phyloP scores from a whole-genome alignment of 352 stramenopile species.

The Phytophthora lateralis region DNA sequence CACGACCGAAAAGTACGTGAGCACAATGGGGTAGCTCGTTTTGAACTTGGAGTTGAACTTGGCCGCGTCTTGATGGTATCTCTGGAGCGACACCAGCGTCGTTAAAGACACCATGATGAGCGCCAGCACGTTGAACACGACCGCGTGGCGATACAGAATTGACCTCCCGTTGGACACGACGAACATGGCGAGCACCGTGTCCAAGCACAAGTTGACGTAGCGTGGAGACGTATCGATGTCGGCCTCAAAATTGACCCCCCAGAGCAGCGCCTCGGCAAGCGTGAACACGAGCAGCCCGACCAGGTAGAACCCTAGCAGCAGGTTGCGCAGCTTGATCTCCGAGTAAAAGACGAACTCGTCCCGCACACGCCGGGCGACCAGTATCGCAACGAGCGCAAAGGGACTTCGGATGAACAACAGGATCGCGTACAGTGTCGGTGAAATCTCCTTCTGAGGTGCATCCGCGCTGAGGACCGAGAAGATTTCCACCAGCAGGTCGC shows the following conservation, averaged over 20 bases:
- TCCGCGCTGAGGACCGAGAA: constrained; percentile 39
- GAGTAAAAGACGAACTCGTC: constrained; percentile 62
- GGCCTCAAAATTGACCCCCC: constrained; percentile 60
- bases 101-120: constrained; percentile 55
- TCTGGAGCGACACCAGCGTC: constrained; percentile 48
- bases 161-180: constrained; percentile 83
- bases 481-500: constrained; percentile 62
- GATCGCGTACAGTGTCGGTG: constrained; percentile 42
- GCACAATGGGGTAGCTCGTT: constrained; percentile 78
- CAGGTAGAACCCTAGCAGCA: constrained; percentile 65
- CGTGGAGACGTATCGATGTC: constrained; percentile 65
- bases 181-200: constrained; percentile 85
- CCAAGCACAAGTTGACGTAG: constrained; percentile 82
- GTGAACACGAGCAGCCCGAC: constrained; percentile 63
- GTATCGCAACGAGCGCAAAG: constrained; percentile 38
- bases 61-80: constrained; percentile 54
- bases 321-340: constrained; percentile 64
- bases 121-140: constrained; percentile 67
- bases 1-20: constrained; percentile 82
- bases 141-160: constrained; percentile 69
- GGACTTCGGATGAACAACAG: constrained; percentile 37
- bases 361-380: constrained; percentile 46
- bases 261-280: constrained; percentile 53
- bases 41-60: constrained; percentile 82
- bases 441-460: constrained; percentile 17